Evolutionary conservation across 2,329 filamentous ascomycete species (phyloP).

Genomic region (Paraconiothyrium brasiliense): DNA sequence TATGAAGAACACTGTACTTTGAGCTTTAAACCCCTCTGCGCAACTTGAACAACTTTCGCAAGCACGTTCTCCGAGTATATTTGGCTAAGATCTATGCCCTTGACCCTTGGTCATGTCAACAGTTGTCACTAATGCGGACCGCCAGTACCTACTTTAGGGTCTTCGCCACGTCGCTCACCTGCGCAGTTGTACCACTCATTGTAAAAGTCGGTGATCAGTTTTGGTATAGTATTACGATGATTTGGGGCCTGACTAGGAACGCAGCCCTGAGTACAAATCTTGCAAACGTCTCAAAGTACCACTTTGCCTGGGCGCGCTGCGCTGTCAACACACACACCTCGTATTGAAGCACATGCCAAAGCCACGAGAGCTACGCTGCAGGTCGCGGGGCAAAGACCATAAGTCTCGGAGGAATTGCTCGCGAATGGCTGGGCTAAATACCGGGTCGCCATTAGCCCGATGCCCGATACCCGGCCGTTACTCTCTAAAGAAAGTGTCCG

Average conservation of each 20-base stretch:
- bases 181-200: constrained; percentile 1
- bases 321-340: background rate
- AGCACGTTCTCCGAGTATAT: constrained; percentile 41
- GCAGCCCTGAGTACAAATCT: background rate
- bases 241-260: background rate
- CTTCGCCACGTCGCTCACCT: background rate
- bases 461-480: constrained; percentile 28
- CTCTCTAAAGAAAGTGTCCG: constrained; percentile 21
- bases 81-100: constrained; percentile 37
- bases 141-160: constrained; percentile 5
- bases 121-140: background rate
- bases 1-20: constrained; percentile 19
- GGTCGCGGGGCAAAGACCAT: constrained; percentile 21
- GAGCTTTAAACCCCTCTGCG: constrained; percentile 38
- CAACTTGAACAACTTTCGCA: constrained; percentile 47
- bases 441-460: constrained; percentile 41
- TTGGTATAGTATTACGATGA: background rate
- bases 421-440: constrained; percentile 26
- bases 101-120: constrained; percentile 27
- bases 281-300: background rate
- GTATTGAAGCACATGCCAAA: constrained; percentile 14
- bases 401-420: constrained; percentile 33
- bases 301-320: background rate
- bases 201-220: no score
- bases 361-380: constrained; percentile 4